A percentile compares a stretch with the other conserved stretches of the same genome.
Evolutionary conservation across 176 grass and related monocot genomes (phyloP).

Genomic region (Paspalum notatum): DNA sequence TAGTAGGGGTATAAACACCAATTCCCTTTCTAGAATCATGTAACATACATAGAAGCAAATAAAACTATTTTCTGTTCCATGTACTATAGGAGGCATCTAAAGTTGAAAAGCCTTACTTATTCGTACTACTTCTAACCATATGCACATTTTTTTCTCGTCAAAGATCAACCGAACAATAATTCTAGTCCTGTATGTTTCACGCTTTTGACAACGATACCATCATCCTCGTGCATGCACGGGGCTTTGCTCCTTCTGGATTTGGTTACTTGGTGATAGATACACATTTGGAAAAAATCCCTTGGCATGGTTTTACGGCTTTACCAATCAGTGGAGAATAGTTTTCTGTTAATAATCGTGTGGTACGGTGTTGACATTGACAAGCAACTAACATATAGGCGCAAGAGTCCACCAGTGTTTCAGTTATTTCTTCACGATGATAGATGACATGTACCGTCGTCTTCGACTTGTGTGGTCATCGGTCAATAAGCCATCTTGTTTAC

Average conservation of each 20-base stretch:
- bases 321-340: conserved; percentile 14
- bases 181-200: neutral
- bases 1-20: neutral
- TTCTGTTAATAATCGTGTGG: neutral
- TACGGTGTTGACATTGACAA: conserved; percentile 47
- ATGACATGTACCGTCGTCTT: neutral
- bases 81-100: neutral
- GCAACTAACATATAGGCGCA: neutral
- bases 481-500: neutral
- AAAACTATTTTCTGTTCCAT: no score
- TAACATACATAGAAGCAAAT: neutral
- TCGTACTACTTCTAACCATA: neutral
- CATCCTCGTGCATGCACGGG: neutral
- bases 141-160: neutral
- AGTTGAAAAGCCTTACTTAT: neutral
- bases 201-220: conserved; percentile 9
- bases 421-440: conserved; percentile 18
- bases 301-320: neutral
- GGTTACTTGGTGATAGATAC: conserved; percentile 6
- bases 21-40: no score
- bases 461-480: neutral
- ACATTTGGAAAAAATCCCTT: neutral
- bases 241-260: neutral
- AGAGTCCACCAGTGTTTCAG: conserved; percentile 26
- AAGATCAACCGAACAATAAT: neutral